Base-by-base conservation (phyloP, 2,329 filamentous ascomycete species). In the Chaetomiaceae sp. region DNA sequence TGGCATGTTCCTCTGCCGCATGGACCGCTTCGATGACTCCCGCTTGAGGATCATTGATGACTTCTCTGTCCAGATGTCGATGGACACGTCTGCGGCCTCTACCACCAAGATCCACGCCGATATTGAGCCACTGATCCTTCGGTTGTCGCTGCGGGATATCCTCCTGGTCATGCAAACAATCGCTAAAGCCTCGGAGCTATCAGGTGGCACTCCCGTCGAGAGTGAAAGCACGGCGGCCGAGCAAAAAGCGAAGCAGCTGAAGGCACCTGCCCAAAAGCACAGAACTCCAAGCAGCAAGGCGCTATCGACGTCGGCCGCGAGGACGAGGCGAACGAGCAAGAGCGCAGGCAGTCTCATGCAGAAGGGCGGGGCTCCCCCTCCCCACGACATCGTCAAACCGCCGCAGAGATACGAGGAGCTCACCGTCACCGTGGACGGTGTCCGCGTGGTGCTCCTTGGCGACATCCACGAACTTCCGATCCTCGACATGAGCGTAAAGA, bases 1-100 rank as follows among this genome's bases (percentile, higher is more conserved):
- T 49, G 94, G 94, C 62, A 99, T 99, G 94, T 99, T 96, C 69
- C 72, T 99, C 29, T 99, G 95, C 67, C 88, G 94, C 12, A 99
- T 99, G 94, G 95, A 99, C 69, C 89, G 85, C 59, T 97, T 97
- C 62, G 92, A 99, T 62, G 91, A 88, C 3, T 91, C 87, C 37
- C 84, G 90, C 34, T 78, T 99, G 43, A 85, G 94, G 17, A 96
- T 99, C 57, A 82, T 99, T 29, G 95, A 99, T 66, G 91, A 99
- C 69, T 99, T 99, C 68, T 96, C 91, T 3, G 76, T 97, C 9
- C 88, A 94, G 59, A 78, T 95, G 63, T 94, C 89, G 3, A 83
- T 99, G 75, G 92, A 99, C 64, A 82, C 70, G 57, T 84, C 82
- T 0, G 72, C 75, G 46, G 66, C 73, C 0, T 84, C 83, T 60